Conservation (phyloP, 495 filamentous ascomycete genomes). For the Tuber brumale region DNA sequence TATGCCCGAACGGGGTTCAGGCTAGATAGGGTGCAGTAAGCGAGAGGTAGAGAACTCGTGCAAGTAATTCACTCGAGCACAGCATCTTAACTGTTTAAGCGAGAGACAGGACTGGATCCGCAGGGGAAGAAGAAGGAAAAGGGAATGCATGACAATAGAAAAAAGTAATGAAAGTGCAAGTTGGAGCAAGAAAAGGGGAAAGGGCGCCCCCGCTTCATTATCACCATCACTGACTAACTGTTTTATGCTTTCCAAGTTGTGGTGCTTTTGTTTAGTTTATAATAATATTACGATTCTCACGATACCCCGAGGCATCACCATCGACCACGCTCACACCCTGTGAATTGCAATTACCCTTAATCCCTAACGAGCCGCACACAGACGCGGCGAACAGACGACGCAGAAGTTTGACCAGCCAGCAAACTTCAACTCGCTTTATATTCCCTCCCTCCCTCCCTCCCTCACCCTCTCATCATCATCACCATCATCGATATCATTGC, state of each 20-base stretch:
- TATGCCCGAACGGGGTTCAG: not conserved
- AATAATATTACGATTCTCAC: not conserved
- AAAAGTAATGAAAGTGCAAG: not conserved
- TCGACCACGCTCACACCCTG: not conserved
- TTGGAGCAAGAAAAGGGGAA: not conserved
- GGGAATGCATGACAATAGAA: not conserved
- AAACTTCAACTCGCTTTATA: constrained; percentile 3
- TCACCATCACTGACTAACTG: not conserved
- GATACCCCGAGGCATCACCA: not conserved
- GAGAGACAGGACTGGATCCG: not conserved
- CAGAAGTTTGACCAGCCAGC: not conserved
- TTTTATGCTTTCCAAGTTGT: not conserved
- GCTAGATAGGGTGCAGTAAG: not conserved
- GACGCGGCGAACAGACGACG: not conserved
- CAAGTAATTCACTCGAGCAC: not conserved
- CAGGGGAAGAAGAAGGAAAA: not conserved
- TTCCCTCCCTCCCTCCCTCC: not conserved
- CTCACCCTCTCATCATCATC: not conserved
- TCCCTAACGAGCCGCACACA: not conserved
- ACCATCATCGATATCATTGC: not conserved
- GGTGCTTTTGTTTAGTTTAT: not conserved
- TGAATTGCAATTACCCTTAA: not conserved
- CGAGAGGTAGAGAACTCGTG: not conserved
- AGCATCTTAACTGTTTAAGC: not conserved
- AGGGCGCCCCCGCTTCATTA: not conserved